Conservation (phyloP, 2,329 filamentous ascomycete species). For the Aspergillus felis region DNA sequence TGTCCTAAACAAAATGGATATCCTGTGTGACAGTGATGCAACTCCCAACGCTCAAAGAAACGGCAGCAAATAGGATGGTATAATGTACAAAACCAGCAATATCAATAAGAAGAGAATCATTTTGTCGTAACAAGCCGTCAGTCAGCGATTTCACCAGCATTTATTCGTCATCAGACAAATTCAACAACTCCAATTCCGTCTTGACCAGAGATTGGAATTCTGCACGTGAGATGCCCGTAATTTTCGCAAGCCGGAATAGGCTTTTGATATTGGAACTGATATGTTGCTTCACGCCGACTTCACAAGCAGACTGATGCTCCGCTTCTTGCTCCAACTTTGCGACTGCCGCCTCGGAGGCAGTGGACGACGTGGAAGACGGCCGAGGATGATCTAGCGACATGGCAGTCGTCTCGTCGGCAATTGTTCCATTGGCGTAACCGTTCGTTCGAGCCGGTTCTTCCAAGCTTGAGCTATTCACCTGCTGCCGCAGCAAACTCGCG, state of each 20-base stretch:
- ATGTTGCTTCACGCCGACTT: slow-evolving; percentile 60
- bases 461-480: slow-evolving; percentile 26
- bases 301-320: slow-evolving; percentile 50
- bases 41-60: slow-evolving; percentile 7
- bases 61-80: background rate
- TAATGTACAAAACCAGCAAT: slow-evolving; percentile 18
- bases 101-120: slow-evolving; percentile 1
- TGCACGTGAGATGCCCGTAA: slow-evolving; percentile 54
- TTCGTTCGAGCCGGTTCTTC: slow-evolving; percentile 21
- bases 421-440: slow-evolving; percentile 16
- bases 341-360: slow-evolving; percentile 48
- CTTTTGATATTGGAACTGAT: slow-evolving; percentile 62
- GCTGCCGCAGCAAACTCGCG: slow-evolving; percentile 36
- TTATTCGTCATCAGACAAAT: slow-evolving; percentile 48
- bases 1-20: background rate
- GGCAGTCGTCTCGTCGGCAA: slow-evolving; percentile 20
- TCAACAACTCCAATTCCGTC: slow-evolving; percentile 56
- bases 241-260: slow-evolving; percentile 57
- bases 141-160: background rate
- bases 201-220: slow-evolving; percentile 60
- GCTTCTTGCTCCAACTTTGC: slow-evolving; percentile 54
- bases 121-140: background rate
- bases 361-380: slow-evolving; percentile 40
- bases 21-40: background rate
- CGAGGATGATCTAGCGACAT: slow-evolving; percentile 40